phyloP scores from a whole-genome alignment of 2,329 filamentous ascomycete species.

The Aurifilum marmelostoma region DNA sequence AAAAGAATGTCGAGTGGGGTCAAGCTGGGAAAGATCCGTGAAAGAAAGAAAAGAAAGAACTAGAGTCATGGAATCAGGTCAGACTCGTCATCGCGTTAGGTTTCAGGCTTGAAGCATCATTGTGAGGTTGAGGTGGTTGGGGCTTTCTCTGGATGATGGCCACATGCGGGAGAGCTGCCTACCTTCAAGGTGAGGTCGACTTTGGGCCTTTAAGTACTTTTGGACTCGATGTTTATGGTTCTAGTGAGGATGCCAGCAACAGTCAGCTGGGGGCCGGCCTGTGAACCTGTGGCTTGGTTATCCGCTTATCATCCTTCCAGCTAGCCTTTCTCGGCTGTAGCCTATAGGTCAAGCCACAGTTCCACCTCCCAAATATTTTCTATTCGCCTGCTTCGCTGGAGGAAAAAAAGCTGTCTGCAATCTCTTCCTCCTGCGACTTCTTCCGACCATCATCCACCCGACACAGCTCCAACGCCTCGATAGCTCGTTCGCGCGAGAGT shows the following conservation, averaged over 20 bases:
- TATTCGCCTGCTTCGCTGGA: not conserved
- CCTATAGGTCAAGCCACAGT: slow-evolving; percentile 1
- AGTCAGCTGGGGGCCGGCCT: slow-evolving; percentile 12
- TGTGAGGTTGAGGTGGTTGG: slow-evolving; percentile 3
- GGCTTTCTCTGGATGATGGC: slow-evolving; percentile 17
- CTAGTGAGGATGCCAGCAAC: slow-evolving; percentile 4
- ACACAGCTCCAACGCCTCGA: slow-evolving; percentile 3
- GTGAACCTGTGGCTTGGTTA: slow-evolving; percentile 6
- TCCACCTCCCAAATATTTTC: slow-evolving; percentile 8
- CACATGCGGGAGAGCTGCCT: slow-evolving; percentile 19
- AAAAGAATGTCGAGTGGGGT: not conserved
- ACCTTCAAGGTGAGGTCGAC: not conserved
- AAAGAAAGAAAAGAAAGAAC: not conserved
- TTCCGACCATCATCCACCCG: not conserved
- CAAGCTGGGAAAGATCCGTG: not conserved
- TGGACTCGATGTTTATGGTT: slow-evolving; percentile 25
- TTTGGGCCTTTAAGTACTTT: slow-evolving; percentile 28
- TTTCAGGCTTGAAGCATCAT: slow-evolving; percentile 22
- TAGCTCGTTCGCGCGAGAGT: not conserved
- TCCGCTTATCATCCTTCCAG: not conserved
- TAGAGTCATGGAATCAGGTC: slow-evolving; percentile 11
- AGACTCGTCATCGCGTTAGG: slow-evolving; percentile 21
- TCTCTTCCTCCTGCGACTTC: not conserved
- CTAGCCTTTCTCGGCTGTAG: not conserved
- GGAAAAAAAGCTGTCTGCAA: slow-evolving; percentile 4